These are phyloP conservation scores for Prunus campanulata DNA, from an alignment of 306 rosid genomes.

Conservation along the genomic window DNA sequence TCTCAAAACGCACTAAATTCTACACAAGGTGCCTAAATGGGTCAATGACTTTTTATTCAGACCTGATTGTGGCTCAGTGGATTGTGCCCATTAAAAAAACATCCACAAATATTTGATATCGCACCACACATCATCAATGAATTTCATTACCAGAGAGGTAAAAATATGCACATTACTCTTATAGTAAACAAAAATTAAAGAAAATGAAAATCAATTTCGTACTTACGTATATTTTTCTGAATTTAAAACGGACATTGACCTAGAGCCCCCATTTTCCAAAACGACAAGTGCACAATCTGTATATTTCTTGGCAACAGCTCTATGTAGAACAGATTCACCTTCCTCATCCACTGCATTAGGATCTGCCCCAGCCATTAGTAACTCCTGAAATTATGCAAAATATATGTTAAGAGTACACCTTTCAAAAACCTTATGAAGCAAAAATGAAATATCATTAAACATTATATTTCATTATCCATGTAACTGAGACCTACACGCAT, in stretches of 20 bases:
- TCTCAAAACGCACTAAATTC: background rate
- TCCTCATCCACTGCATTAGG: conserved; percentile 96
- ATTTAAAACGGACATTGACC: conserved; percentile 79
- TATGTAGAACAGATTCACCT: conserved; percentile 94
- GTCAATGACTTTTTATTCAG: background rate
- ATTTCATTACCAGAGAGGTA: background rate
- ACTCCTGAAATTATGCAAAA: conserved; percentile 57
- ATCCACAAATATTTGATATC: background rate
- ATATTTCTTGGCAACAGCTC: conserved; percentile 88
- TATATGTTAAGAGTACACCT: conserved; percentile 20
- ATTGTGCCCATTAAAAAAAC: background rate
- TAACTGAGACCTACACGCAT: conserved; percentile 77
- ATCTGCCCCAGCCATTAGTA: conserved; percentile 93
- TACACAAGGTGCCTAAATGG: background rate
- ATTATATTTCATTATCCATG: background rate
- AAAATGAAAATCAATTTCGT: background rate
- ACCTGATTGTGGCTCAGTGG: background rate
- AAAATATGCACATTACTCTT: background rate
- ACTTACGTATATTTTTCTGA: conserved; percentile 90
- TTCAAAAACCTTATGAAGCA: conserved; percentile 7
- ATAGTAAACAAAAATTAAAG: background rate
- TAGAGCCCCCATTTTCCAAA: conserved; percentile 95
- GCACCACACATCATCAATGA: background rate
- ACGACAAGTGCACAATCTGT: conserved; percentile 92
- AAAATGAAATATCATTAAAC: conserved; percentile 15